Evolutionary conservation across 164 flowering plant species (phyloP), one percentile per base, ranked within the genome.

Genomic region (Taxillus chinensis): DNA sequence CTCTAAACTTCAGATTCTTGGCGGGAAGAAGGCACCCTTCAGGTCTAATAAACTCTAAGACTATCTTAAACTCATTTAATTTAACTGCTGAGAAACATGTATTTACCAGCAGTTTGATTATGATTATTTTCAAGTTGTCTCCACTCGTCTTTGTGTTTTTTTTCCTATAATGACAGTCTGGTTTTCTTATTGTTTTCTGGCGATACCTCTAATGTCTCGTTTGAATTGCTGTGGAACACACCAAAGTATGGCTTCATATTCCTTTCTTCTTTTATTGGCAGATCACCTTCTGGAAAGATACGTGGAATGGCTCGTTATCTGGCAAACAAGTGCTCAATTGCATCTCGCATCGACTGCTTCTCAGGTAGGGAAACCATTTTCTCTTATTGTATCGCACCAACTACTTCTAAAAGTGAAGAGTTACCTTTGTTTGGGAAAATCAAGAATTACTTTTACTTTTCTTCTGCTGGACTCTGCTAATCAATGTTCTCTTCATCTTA

Each of bases 21-120:
- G 99, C 68, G 99, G 97, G 13, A 97, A 93, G 75, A 93, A 93
- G 76, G 99, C 99, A 38, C 91, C 90, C 55, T 93, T 93, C 79
- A 89, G 99, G 99, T 93, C 12, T 9, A 67, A n/a, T 55, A 39
- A 5, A 65, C 10, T 39, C 27, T n/a, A n/a, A n/a, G n/a, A n/a
- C n/a, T 7, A 7, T 43, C 6, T 43, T 43, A 5, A 5, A 43
- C 46, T 43, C 8, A 6, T 43, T 43, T n/a, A n/a, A n/a, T n/a
- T n/a, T 1, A 9, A 5, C 7, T 43, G 46, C 46, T 5, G 10
- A n/a, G n/a, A 43, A 43, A 43, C 27, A 27, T 27, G 0, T 43
- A 43, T 6, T 5, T 5, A 0, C 10, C 8, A 43, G 10, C 10
- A 43, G 46, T 5, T 27, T 27, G 27, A 43, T 43, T 43, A 6